phyloP scores from a whole-genome alignment of 208 protist species.

The Wallacemonas sp. region DNA sequence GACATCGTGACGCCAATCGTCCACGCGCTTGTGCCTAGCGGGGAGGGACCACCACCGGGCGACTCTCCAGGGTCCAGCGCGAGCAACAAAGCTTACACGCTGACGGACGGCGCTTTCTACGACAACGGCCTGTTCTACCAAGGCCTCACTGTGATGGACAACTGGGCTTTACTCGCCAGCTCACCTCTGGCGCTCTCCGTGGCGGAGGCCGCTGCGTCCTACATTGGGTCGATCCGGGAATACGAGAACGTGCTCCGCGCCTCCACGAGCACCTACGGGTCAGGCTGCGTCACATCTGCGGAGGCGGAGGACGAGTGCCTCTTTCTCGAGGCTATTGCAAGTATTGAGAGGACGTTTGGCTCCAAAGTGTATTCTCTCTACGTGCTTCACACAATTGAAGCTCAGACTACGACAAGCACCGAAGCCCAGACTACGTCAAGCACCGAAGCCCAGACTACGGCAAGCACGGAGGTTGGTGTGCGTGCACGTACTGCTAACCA shows the following conservation, averaged over 20 bases:
- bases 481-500: background rate
- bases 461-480: background rate
- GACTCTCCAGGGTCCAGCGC: background rate
- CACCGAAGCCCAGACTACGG: background rate
- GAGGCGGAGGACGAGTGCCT: slow-evolving; percentile 20
- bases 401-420: background rate
- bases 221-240: slow-evolving; percentile 30
- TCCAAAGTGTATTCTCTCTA: slow-evolving; percentile 36
- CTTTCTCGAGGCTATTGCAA: slow-evolving; percentile 32
- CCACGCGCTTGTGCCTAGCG: background rate
- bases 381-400: slow-evolving; percentile 30
- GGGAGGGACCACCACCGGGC: background rate
- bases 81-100: slow-evolving; percentile 14
- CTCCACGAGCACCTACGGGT: slow-evolving; percentile 15
- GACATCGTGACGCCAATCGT: slow-evolving; percentile 33
- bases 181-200: slow-evolving; percentile 48
- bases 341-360: slow-evolving; percentile 34
- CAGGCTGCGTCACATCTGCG: slow-evolving; percentile 28
- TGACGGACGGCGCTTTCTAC: slow-evolving; percentile 42
- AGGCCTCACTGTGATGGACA: slow-evolving; percentile 53
- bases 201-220: slow-evolving; percentile 37
- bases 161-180: slow-evolving; percentile 45
- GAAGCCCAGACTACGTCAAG: background rate
- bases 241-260: slow-evolving; percentile 28
- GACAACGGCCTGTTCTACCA: slow-evolving; percentile 53